phyloP scores from a whole-genome alignment of 2,329 filamentous ascomycete species.

The Colletotrichum lentis region DNA sequence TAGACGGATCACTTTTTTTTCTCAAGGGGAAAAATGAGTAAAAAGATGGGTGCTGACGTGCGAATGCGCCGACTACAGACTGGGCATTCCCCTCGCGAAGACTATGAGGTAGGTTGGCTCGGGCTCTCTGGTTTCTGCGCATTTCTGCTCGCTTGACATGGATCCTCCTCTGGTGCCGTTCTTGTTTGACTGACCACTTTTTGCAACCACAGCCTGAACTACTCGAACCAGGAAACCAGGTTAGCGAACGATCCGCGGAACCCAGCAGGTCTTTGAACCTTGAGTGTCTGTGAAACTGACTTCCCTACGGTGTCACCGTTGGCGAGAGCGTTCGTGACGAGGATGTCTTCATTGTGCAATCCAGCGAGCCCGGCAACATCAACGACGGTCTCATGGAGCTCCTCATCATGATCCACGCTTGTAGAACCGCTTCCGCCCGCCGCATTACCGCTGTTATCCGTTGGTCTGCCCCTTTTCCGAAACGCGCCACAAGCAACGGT shows the following conservation, averaged over 20 bases:
- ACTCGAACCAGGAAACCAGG: conserved; percentile 76
- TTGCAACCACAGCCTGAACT: conserved; percentile 63
- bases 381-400: conserved; percentile 95
- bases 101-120: conserved; percentile 35
- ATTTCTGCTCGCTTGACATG: conserved; percentile 61
- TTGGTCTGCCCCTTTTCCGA: background rate
- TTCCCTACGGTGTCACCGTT: conserved; percentile 72
- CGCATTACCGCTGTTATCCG: conserved; percentile 83
- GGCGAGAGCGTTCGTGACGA: conserved; percentile 91
- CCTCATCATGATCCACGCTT: conserved; percentile 91
- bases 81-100: conserved; percentile 36
- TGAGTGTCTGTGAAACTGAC: conserved; percentile 28
- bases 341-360: conserved; percentile 83
- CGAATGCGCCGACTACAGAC: conserved; percentile 11
- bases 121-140: background rate
- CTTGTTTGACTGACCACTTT: conserved; percentile 43
- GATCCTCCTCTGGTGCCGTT: conserved; percentile 72
- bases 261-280: background rate
- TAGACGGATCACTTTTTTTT: background rate
- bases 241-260: conserved; percentile 23
- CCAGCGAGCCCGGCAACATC: conserved; percentile 86
- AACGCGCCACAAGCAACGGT: background rate
- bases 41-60: conserved; percentile 8
- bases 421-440: conserved; percentile 67
- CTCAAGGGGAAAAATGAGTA: background rate